Evolutionary conservation across 306 rosid species (phyloP), one percentile per base, ranked within the genome.

Genomic region (Rosa lucieae): DNA sequence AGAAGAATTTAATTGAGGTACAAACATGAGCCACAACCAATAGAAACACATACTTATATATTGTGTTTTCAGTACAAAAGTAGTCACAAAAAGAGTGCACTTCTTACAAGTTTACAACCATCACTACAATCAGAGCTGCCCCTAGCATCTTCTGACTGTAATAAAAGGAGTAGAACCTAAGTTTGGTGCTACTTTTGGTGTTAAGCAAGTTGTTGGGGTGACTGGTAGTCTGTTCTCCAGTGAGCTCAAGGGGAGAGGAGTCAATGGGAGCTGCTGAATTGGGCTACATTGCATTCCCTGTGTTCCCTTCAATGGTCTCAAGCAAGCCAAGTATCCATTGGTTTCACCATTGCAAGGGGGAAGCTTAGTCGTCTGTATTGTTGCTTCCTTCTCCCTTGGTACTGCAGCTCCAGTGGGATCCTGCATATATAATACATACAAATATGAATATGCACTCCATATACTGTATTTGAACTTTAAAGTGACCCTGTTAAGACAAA

Each of bases 181-280:
- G 82, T 73, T 79, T n/a, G 84, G 73, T 80, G 80, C 79, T 61
- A 84, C 44, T 52, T 83, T 67, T 17, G 86, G 86, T 46, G 86
- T 35, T 14, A 26, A 39, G 81, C 73, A 70, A 15, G 88, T 67
- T 76, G 15, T 73, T 43, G 85, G 87, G 17, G 85, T 81, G 63
- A 77, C 44, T 53, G 85, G 78, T 20, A 81, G 59, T 40, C 52
- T 82, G 80, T 85, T 85, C 77, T 85, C 88, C 73, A 82, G 73
- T 5, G 82, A 42, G 43, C 77, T 73, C 62, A 85, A 44, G 32
- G 88, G 86, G 3, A 78, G 63, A 12, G 83, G 85, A 78, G 75
- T 85, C 69, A 44, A 55, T 42, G 72, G 74, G 40, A 58, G 62
- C 29, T 59, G 74, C 56, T 56, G 79, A 72, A 72, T 61, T 51